A percentile compares a stretch with the other conserved stretches of the same genome.
phyloP scores from a whole-genome alignment of 345 rosid species.

The Sonneratia alba region DNA sequence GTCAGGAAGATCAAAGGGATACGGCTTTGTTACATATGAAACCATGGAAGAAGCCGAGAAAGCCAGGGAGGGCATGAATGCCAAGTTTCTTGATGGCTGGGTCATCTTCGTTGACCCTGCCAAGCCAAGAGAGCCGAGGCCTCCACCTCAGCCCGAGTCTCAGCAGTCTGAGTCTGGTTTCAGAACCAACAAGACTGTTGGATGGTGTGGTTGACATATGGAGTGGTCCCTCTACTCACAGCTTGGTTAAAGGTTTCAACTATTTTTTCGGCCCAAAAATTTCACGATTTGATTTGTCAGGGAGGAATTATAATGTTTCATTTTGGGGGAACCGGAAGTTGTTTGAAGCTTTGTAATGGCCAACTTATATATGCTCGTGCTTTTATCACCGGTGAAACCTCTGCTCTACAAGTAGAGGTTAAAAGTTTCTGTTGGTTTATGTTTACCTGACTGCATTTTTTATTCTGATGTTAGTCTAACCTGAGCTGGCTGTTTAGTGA shows the following conservation, averaged over 20 bases:
- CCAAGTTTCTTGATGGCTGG: slow-evolving; percentile 89
- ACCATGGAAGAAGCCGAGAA: slow-evolving; percentile 81
- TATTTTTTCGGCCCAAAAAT: not conserved
- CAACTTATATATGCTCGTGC: no score
- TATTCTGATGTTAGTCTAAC: no score
- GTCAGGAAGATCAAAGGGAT: slow-evolving; percentile 73
- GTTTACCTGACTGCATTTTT: no score
- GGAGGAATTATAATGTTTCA: not conserved
- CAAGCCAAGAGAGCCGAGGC: slow-evolving; percentile 43
- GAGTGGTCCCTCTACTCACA: not conserved
- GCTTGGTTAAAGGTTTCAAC: not conserved
- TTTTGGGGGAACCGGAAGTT: not conserved
- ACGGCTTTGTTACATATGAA: slow-evolving; percentile 60
- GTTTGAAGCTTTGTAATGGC: not conserved
- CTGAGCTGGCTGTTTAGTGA: no score
- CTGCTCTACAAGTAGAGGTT: no score
- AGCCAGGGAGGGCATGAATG: slow-evolving; percentile 80
- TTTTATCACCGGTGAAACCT: no score
- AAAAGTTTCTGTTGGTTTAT: no score
- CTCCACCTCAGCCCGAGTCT: slow-evolving; percentile 7
- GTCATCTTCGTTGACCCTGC: slow-evolving; percentile 93
- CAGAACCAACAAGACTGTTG: slow-evolving; percentile 66
- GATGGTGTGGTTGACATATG: slow-evolving; percentile 56
- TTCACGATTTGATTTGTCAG: not conserved
- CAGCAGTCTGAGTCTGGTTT: slow-evolving; percentile 41